These are phyloP conservation scores for Sporothrix variecibatus DNA, from an alignment of 2,329 filamentous ascomycete genomes.

Conservation along the genomic window DNA sequence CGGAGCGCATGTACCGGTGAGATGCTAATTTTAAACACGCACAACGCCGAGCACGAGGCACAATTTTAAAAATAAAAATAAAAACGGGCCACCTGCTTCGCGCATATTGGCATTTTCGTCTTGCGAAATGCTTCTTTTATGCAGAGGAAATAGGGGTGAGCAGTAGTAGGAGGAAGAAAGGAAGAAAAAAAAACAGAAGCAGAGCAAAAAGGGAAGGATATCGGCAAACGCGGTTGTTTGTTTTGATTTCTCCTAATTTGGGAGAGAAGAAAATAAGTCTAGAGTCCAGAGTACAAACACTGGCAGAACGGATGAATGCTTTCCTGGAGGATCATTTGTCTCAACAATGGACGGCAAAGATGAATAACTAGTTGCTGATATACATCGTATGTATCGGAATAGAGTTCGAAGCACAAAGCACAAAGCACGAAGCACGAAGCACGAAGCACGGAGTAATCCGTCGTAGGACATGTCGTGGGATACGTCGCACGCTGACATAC, in stretches of 20 bases:
- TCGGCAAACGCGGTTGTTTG: conserved; percentile 16
- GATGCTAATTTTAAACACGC: conserved; percentile 21
- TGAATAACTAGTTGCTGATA: neutral
- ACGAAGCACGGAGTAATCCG: neutral
- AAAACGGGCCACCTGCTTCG: neutral
- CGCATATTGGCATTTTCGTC: neutral
- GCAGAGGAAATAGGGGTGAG: conserved; percentile 15
- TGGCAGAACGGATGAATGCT: neutral
- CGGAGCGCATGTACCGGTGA: neutral
- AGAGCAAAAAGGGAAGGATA: neutral
- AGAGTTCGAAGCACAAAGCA: neutral
- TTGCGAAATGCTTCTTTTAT: conserved; percentile 16
- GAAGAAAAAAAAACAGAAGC: neutral
- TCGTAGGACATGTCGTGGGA: neutral
- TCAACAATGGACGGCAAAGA: neutral
- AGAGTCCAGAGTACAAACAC: neutral
- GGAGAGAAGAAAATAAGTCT: neutral
- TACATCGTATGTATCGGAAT: conserved; percentile 8
- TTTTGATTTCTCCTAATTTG: conserved; percentile 19
- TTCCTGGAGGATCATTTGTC: neutral
- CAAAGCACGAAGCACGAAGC: neutral
- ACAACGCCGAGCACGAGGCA: conserved; percentile 16
- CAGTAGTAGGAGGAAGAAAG: neutral
- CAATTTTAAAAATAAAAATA: conserved; percentile 16
- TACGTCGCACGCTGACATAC: conserved; percentile 9